phyloP scores from a whole-genome alignment of 2,329 filamentous ascomycete species.

The Eutypella sp. region DNA sequence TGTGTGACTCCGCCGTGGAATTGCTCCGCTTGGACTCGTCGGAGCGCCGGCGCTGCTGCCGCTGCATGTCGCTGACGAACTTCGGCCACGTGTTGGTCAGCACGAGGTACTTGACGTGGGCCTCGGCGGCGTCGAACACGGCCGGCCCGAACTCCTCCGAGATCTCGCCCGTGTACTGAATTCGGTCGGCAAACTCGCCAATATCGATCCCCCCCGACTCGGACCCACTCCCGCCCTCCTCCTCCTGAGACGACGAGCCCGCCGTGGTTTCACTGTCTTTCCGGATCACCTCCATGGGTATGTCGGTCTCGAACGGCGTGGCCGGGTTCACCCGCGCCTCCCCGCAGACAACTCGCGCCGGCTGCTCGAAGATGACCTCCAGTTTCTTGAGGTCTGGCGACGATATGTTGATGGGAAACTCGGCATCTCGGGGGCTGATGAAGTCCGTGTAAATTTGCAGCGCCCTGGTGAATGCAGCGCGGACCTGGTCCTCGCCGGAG shows the following conservation, averaged over 20 bases:
- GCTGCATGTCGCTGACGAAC: conserved; percentile 38
- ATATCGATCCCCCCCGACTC: conserved; percentile 10
- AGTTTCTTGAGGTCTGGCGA: conserved; percentile 50
- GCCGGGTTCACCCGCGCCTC: conserved; percentile 35
- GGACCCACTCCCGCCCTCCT: not conserved
- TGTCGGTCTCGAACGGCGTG: conserved; percentile 35
- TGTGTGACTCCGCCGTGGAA: too few relatives aligned
- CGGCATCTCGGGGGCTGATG: conserved; percentile 55
- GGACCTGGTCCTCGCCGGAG: conserved; percentile 23
- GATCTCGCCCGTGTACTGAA: conserved; percentile 33
- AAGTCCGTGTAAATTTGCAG: conserved; percentile 58
- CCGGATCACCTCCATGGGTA: not conserved
- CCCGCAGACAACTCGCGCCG: conserved; percentile 42
- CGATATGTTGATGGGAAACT: conserved; percentile 64
- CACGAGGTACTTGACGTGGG: conserved; percentile 61
- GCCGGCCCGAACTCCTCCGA: conserved; percentile 42
- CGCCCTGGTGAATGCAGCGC: conserved; percentile 52
- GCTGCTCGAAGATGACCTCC: conserved; percentile 50
- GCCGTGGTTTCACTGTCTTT: conserved; percentile 2
- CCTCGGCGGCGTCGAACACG: conserved; percentile 56
- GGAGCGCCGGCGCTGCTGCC: conserved; percentile 13
- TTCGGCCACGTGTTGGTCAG: conserved; percentile 65
- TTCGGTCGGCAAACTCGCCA: conserved; percentile 7
- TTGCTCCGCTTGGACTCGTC: too few relatives aligned
- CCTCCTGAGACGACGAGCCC: not conserved